Conservation (phyloP, 805 yeast species). For the Cyberlindnera galapagoensis region DNA sequence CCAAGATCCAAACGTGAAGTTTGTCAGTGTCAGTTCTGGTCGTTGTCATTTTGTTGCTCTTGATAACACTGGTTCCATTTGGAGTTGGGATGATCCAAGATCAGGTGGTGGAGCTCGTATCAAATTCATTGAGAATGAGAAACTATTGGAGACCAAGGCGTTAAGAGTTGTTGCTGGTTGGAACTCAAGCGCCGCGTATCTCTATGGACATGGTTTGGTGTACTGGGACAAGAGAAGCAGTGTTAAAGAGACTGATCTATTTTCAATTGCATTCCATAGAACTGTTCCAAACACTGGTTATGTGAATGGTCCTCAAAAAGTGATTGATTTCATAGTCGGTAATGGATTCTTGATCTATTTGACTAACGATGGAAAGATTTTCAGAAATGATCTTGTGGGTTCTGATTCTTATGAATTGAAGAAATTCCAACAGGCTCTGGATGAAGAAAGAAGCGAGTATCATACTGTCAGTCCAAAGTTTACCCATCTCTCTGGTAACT, state of each 20-base stretch:
- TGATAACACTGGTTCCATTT: conserved; percentile 41
- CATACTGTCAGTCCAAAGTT: conserved; percentile 28
- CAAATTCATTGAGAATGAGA: conserved; percentile 30
- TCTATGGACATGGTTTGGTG: conserved; percentile 46
- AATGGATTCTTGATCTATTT: conserved; percentile 46
- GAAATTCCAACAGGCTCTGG: conserved; percentile 29
- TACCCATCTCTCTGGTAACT: conserved; percentile 49
- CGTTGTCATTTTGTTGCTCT: conserved; percentile 58
- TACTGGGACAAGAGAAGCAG: conserved; percentile 41
- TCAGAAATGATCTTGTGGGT: conserved; percentile 18
- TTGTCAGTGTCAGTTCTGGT: conserved; percentile 53
- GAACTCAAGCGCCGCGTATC: conserved; percentile 47
- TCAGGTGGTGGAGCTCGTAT: conserved; percentile 37
- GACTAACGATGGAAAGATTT: conserved; percentile 33
- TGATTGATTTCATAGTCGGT: conserved; percentile 52
- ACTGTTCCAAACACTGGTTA: conserved; percentile 36
- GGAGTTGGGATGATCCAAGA: conserved; percentile 54
- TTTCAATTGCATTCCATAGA: conserved; percentile 33
- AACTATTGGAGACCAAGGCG: conserved; percentile 27
- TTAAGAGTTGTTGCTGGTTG: conserved; percentile 59
- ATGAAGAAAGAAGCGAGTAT: conserved; percentile 14
- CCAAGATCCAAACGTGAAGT: conserved; percentile 20
- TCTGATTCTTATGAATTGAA: conserved; percentile 20
- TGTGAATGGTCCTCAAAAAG: conserved; percentile 26
- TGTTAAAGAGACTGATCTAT: conserved; percentile 22